Percentiles rank a stretch among this genome's conserved stretches.
Evolutionary conservation across 345 rosid genomes (phyloP).

Genomic region (Bruguiera gymnorhiza): DNA sequence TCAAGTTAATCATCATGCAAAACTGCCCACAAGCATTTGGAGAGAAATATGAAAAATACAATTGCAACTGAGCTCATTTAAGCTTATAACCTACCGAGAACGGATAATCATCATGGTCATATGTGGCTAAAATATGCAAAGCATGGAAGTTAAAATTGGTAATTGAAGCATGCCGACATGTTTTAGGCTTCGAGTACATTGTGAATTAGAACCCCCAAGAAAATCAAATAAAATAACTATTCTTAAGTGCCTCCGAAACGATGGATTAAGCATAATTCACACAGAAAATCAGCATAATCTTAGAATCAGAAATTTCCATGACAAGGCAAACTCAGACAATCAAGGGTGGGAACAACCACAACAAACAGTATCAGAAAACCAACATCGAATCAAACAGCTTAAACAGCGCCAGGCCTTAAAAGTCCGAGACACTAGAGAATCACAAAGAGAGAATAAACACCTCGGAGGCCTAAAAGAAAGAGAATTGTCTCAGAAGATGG

Average conservation of each 20-base stretch:
- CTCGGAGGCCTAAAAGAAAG: neutral
- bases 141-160: no score
- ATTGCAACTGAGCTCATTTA: neutral
- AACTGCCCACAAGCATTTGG: no score
- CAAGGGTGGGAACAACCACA: slow-evolving; percentile 8
- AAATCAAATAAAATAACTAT: neutral
- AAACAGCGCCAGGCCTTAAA: slow-evolving; percentile 20
- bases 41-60: neutral
- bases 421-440: neutral
- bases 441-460: slow-evolving; percentile 2
- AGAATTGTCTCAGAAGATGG: neutral
- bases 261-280: neutral
- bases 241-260: neutral
- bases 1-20: neutral
- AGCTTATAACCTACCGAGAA: slow-evolving; percentile 5
- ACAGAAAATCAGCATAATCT: slow-evolving; percentile 12
- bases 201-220: neutral
- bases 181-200: no score
- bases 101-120: no score
- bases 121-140: no score
- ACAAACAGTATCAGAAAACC: slow-evolving; percentile 10
- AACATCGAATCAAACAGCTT: slow-evolving; percentile 26
- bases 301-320: slow-evolving; percentile 5
- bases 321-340: neutral
- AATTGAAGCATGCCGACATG: no score